Evolutionary conservation across 345 rosid species (phyloP), one percentile per base, ranked within the genome.

Genomic region (Linum usitatissimum): DNA sequence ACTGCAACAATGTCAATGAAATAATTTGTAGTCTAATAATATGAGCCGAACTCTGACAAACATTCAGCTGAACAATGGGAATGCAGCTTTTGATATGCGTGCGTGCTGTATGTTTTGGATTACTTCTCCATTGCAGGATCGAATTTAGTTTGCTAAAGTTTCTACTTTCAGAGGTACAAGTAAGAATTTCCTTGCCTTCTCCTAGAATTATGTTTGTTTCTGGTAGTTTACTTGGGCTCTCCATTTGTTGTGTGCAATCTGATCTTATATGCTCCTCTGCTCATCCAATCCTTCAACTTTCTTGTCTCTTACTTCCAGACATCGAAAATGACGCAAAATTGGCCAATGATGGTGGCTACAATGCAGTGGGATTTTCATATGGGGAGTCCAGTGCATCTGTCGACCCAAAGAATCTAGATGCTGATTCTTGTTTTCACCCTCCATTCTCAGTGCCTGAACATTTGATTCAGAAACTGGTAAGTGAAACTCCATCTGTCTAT

Each of bases 391-490:
- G 69, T 64, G 82, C 83, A 64, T 61, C 73, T 30, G 30, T 15
- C 51, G 74, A 76, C 53, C 77, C 68, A 66, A 84, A 74, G 73
- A 64, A 59, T 66, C 59, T 72, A 49, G 83, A 81, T 64, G 66
- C 49, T 2, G 87, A 80, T 30, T 75, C 88, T 77, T 76, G 60
- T 58, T 93, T 84, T 70, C 74, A 8, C n/a, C 99, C 97, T 63
- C 81, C 94, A 12, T 90, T 93, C 71, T 64, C 81, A 0, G 75
- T 90, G 65, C 97, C 97, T 7, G 94, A 83, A 69, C 70, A 63
- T 64, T 76, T 89, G 68, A 88, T 78, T 71, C 91, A 75, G 63
- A 69, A 76, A 84, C 77, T 90, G 80, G 99, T 93, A 83, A 70
- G 97, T 81, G 57, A 60, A 70, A 55, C 45, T 20, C 53, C 51